phyloP scores from a whole-genome alignment of 2,329 filamentous ascomycete genomes.

The Erysiphe pulchra region DNA sequence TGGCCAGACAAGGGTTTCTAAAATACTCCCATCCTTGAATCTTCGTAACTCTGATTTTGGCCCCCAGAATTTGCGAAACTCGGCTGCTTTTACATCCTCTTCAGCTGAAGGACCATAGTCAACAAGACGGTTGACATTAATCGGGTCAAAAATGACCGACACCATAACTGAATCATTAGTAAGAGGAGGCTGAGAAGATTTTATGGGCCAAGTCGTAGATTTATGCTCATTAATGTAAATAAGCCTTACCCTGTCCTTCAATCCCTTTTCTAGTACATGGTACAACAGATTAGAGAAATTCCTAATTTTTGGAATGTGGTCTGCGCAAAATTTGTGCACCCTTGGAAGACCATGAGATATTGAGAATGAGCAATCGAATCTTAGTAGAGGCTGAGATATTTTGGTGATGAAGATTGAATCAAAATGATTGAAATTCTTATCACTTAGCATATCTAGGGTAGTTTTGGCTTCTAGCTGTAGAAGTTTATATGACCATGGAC shows the following conservation, averaged over 20 bases:
- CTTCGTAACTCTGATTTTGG: conserved; percentile 76
- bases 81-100: conserved; percentile 54
- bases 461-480: conserved; percentile 50
- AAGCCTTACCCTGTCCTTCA: conserved; percentile 48
- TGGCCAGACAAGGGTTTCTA: conserved; percentile 78
- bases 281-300: conserved; percentile 31
- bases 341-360: conserved; percentile 4
- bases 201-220: conserved; percentile 21
- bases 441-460: conserved; percentile 43
- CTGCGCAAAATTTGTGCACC: conserved; percentile 3
- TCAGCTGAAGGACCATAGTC: conserved; percentile 77
- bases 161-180: conserved; percentile 24
- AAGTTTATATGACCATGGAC: conserved; percentile 50
- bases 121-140: conserved; percentile 47
- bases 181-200: conserved; percentile 14
- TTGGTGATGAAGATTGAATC: conserved; percentile 56
- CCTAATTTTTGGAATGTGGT: conserved; percentile 8
- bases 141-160: conserved; percentile 45
- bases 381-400: conserved; percentile 25
- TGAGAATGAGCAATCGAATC: conserved; percentile 24
- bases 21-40: conserved; percentile 84
- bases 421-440: conserved; percentile 55
- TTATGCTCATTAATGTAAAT: conserved; percentile 29
- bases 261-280: conserved; percentile 37
- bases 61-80: conserved; percentile 83